Evolutionary conservation across 257 asterid species (phyloP), one percentile per base, ranked within the genome.

Genomic region (Buddleja alternifolia): DNA sequence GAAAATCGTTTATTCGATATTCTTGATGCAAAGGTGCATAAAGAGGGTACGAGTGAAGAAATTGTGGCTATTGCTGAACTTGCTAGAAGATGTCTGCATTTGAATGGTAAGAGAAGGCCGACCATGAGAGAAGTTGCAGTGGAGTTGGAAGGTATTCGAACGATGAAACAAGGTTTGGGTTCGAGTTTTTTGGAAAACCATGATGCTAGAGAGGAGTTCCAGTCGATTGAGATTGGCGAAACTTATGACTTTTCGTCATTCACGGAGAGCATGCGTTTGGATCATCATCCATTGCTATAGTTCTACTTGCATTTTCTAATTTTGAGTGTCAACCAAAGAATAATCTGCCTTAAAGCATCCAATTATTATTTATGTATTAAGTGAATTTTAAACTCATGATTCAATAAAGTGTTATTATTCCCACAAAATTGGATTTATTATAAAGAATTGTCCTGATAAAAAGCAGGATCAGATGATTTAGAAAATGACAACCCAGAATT

Each of bases 31-130:
- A 70, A 42, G 19, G 68, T 62, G 21, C 40, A 62, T 6, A 32
- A 53, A 50, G 61, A 44, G 21, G 71, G 39, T 3, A 41, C 10
- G 8, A 45, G 15, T 10, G 67, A 62, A 51, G 62, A 61, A 50
- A 40, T 72, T n/a, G 25, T 16, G 20, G 70, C 69, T 16, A 34
- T 52, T 17, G 75, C 75, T 21, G 44, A 29, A 55, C 62, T 62
- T 52, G 76, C 76, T 7, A 21, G 42, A 72, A 61, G 63, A 24
- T 72, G 76, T 45, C 50, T 72, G 48, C 19, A 47, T 40, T 64
- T 63, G 71, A 57, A 72, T 20, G 76, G 76, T 15, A 72, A 20
- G 57, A 44, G 37, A 63, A 72, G 71, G 59, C 77, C 71, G 4
- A 72, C 71, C 7, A 72, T 63, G 77, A 72, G 14, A 47, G 71